Evolutionary conservation across 768 basidiomycete genomes (phyloP).

Genomic region (Calocybe gangraenosa): DNA sequence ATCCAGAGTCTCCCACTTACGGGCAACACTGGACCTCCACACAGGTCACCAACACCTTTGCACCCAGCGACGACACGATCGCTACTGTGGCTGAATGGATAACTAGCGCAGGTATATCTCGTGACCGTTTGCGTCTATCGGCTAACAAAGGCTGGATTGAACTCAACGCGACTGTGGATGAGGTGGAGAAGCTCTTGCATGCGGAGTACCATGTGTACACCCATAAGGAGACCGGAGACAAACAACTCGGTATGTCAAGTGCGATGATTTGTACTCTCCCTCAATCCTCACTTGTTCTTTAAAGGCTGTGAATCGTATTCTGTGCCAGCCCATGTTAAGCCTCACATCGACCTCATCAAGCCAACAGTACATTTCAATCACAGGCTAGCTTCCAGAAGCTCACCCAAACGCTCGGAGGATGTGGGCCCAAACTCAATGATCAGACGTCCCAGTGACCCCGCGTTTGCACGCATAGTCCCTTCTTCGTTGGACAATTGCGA

Average conservation of each 20-base stretch:
- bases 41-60: constrained; percentile 40
- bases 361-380: constrained; percentile 40
- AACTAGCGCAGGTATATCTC: constrained; percentile 32
- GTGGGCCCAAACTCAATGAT: constrained; percentile 5
- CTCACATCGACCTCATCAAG: constrained; percentile 40
- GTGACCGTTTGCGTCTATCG: constrained; percentile 33
- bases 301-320: constrained; percentile 37
- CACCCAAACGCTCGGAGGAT: constrained; percentile 14
- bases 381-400: constrained; percentile 19
- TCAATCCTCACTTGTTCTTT: neutral
- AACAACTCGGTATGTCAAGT: constrained; percentile 35
- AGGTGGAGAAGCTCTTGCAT: constrained; percentile 37
- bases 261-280: neutral
- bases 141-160: constrained; percentile 38
- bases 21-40: constrained; percentile 46
- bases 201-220: constrained; percentile 45
- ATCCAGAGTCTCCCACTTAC: constrained; percentile 47
- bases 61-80: constrained; percentile 38
- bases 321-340: constrained; percentile 33
- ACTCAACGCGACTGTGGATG: constrained; percentile 35
- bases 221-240: constrained; percentile 31
- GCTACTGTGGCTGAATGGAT: constrained; percentile 42
- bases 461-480: neutral
- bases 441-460: constrained; percentile 9
- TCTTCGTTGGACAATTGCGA: constrained; percentile 19